Conservation (phyloP, 2,329 filamentous ascomycete genomes). For the Monosporascus sp. region DNA sequence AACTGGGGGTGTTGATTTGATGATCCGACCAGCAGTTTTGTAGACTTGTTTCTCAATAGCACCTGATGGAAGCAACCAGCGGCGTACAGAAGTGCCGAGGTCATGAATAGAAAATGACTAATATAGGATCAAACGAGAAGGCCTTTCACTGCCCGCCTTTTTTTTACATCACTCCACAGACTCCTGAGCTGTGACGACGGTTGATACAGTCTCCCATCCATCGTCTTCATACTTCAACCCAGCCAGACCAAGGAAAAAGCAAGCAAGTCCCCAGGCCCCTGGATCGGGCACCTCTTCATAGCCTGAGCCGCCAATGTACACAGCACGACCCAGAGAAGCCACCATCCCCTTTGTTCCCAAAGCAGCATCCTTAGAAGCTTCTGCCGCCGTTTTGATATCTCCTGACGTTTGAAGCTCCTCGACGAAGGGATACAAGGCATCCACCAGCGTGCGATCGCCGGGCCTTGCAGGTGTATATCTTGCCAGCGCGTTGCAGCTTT, state of each 20-base stretch:
- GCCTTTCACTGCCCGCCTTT: not conserved
- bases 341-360: constrained; percentile 88
- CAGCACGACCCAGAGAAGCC: constrained; percentile 76
- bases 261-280: constrained; percentile 69
- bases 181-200: not conserved
- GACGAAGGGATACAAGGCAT: constrained; percentile 85
- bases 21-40: not conserved
- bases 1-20: not conserved
- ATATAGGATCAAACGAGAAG: not conserved
- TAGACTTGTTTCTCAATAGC: not conserved
- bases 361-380: constrained; percentile 69
- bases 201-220: constrained; percentile 30
- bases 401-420: constrained; percentile 60
- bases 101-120: not conserved
- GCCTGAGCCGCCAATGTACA: constrained; percentile 74
- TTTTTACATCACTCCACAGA: constrained; percentile 6
- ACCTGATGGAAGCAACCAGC: not conserved
- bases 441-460: constrained; percentile 85
- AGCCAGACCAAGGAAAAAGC: constrained; percentile 76
- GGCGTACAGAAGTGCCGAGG: not conserved
- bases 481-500: constrained; percentile 64
- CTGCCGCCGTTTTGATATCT: constrained; percentile 66
- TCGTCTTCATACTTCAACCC: constrained; percentile 42
- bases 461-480: constrained; percentile 86
- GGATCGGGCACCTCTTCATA: constrained; percentile 61